Conservation (phyloP, 352 stramenopile species). For the Blastocystis sp. region DNA sequence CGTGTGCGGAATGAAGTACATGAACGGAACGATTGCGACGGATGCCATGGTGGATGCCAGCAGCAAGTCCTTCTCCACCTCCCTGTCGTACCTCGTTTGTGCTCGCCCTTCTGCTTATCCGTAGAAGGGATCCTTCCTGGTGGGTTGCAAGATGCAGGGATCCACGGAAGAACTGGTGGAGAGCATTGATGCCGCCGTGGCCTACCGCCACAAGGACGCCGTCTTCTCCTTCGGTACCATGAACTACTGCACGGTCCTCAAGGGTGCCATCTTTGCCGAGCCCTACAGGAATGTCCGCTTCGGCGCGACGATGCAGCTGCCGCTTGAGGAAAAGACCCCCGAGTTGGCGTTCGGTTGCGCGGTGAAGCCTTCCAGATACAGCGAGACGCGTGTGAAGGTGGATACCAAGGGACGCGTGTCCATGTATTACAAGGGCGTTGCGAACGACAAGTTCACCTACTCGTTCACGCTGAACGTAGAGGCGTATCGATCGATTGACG, state of each 20-base stretch:
- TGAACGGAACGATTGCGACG: neutral
- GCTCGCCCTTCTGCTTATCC: neutral
- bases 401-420: slow-evolving; percentile 16
- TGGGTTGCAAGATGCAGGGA: neutral
- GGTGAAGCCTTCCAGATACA: slow-evolving; percentile 2
- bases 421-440: neutral
- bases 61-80: neutral
- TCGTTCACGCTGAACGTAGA: neutral
- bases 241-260: neutral
- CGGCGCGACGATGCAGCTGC: neutral
- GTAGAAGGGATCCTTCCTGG: slow-evolving; percentile 1
- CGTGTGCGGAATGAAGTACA: slow-evolving; percentile 17
- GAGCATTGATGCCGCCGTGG: slow-evolving; percentile 7
- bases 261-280: slow-evolving; percentile 5
- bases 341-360: slow-evolving; percentile 38
- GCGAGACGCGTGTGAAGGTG: slow-evolving; percentile 34
- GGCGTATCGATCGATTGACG: neutral
- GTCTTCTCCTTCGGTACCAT: neutral
- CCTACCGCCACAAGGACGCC: neutral
- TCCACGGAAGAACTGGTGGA: neutral
- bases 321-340: neutral
- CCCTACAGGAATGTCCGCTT: slow-evolving; percentile 38
- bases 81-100: neutral
- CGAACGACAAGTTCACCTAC: neutral
- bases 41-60: slow-evolving; percentile 20